phyloP scores from a whole-genome alignment of 75 land plant genomes.

The Cryptomeria japonica region DNA sequence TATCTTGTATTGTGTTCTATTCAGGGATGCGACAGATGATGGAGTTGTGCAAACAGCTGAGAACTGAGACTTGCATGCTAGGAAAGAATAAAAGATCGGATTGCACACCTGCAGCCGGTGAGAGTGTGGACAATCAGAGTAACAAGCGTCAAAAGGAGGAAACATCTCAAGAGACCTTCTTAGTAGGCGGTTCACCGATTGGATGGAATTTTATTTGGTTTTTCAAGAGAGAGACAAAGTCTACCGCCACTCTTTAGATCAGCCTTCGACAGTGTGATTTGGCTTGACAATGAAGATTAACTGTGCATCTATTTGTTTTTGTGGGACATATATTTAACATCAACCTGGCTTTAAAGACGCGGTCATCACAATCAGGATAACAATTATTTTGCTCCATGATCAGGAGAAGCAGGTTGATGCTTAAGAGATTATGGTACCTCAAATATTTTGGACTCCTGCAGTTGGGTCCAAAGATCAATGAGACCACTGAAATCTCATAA shows the following conservation, averaged over 20 bases:
- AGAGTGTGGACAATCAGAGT: constrained; percentile 1
- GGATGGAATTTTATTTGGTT: constrained; percentile 14
- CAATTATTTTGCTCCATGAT: not conserved
- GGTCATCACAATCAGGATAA: not conserved
- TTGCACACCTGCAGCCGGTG: not conserved
- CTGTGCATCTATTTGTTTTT: not conserved
- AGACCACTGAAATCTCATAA: not conserved
- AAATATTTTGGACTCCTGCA: not conserved
- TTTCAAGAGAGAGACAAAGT: not conserved
- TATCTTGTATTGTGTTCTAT: not conserved
- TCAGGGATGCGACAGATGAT: constrained; percentile 8
- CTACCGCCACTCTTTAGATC: not conserved
- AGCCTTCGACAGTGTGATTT: not conserved
- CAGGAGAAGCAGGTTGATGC: not conserved
- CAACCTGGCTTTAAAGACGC: not conserved
- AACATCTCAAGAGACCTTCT: not conserved
- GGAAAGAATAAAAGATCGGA: constrained; percentile 14
- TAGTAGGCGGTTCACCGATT: constrained; percentile 9
- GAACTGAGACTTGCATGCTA: not conserved
- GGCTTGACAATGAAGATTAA: not conserved
- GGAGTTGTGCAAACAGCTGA: constrained; percentile 11
- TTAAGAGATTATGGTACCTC: not conserved
- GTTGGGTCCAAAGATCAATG: not conserved
- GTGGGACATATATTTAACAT: not conserved
- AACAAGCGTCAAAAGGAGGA: constrained; percentile 16